Percentiles rank a stretch among this genome's conserved stretches.
phyloP scores from a whole-genome alignment of 2,329 filamentous ascomycete genomes.

The Purpureocillium lavendulum region DNA sequence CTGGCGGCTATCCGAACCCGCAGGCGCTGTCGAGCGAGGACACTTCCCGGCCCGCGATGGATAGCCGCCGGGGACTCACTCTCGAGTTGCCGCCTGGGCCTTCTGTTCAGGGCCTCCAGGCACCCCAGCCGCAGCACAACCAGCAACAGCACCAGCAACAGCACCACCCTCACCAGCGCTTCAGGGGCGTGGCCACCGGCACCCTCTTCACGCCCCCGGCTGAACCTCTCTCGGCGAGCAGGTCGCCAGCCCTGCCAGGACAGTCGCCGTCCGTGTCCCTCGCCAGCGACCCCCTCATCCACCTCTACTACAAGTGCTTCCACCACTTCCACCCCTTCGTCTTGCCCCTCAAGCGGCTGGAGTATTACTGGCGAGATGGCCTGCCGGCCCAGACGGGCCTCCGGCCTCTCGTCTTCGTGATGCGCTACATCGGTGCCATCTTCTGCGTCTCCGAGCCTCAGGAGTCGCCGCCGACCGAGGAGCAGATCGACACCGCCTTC shows the following conservation, averaged over 20 bases:
- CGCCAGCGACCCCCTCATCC: constrained; percentile 15
- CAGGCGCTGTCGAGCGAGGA: too few species aligned
- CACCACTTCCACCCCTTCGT: constrained; percentile 23
- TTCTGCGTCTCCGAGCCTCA: constrained; percentile 12
- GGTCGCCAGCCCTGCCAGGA: background rate
- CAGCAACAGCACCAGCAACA: too few species aligned
- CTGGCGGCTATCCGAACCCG: too few species aligned
- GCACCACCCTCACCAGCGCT: too few species aligned
- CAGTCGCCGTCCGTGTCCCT: constrained; percentile 4
- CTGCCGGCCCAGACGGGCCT: constrained; percentile 8
- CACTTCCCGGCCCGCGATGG: too few species aligned
- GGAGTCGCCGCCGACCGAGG: constrained; percentile 3
- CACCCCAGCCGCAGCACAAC: background rate
- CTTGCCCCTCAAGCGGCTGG: constrained; percentile 12
- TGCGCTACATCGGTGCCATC: constrained; percentile 25
- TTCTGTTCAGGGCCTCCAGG: too few species aligned
- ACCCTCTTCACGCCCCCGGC: too few species aligned
- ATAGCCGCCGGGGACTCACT: too few species aligned
- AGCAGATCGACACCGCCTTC: constrained; percentile 5
- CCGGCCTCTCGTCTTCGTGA: constrained; percentile 13
- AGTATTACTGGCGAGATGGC: constrained; percentile 4
- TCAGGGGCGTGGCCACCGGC: too few species aligned
- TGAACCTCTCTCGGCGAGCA: background rate
- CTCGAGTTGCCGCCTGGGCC: too few species aligned
- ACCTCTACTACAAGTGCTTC: constrained; percentile 26